Conservation (phyloP, 2,329 filamentous ascomycete species). For the Botrytis galanthina region DNA sequence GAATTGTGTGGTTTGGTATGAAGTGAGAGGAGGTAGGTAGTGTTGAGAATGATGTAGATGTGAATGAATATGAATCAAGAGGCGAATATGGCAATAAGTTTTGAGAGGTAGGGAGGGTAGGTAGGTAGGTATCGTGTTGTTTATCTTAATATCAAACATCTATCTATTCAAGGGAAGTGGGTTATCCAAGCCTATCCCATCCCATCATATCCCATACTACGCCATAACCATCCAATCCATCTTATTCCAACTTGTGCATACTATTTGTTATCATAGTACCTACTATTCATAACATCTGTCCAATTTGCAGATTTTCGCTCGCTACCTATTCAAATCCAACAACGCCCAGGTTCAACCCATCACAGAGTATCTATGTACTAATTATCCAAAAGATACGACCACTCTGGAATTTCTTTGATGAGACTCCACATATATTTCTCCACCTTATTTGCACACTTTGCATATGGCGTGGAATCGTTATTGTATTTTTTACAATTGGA, state of each 20-base stretch:
- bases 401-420: constrained; percentile 89
- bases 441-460: constrained; percentile 89
- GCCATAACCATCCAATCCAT: too few species aligned
- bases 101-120: background rate
- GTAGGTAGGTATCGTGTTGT: background rate
- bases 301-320: background rate
- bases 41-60: too few species aligned
- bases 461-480: constrained; percentile 90
- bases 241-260: background rate
- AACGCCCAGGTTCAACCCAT: background rate
- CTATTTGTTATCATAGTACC: background rate
- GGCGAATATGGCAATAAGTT: too few species aligned
- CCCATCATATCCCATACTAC: background rate
- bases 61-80: too few species aligned
- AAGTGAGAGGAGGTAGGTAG: too few species aligned
- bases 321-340: background rate
- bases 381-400: constrained; percentile 56
- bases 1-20: too few species aligned
- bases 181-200: background rate
- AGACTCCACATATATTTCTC: constrained; percentile 95
- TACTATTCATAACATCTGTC: background rate
- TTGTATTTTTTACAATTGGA: constrained; percentile 97
- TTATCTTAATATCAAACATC: background rate
- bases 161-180: background rate
- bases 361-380: background rate